Evolutionary conservation across 2,329 filamentous ascomycete genomes (phyloP), one percentile per base, ranked within the genome.

Genomic region (Fusarium burgessii): DNA sequence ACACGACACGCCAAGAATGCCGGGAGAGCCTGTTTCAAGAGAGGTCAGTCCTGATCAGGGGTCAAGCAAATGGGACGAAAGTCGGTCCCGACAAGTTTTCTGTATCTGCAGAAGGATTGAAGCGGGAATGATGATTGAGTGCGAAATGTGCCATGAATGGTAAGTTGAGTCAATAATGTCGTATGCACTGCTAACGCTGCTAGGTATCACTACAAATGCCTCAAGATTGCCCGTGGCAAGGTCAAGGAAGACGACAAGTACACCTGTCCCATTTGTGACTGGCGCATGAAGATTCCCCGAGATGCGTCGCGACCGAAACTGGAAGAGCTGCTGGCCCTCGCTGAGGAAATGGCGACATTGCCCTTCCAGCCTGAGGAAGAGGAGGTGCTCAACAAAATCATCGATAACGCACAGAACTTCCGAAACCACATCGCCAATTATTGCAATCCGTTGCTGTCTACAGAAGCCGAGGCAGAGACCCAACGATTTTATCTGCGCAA

Each of bases 111-210:
- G 96, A 65, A 93, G 91, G 70, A 89, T 94, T 10, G 96, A 99
- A 81, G 94, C 95, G 40, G 96, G 96, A 55, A 97, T 98, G 92
- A 99, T 99, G 96, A 98, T 99, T 76, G 96, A 99, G 82, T 99
- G 96, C 79, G 96, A 98, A 79, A 86, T 98, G 41, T 99, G 96
- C 81, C 95, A 98, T 77, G 96, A 99, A 84, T 99, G 96, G 96
- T 95, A 80, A 84, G 90, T 84, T 18, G 11, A 23, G 11, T 11
- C 13, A 4, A 50, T 2, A 13, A 46, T 17, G 12, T 9, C 7
- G 2, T 17, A 14, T 27, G 49, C 18, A 46, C 47, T 56, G 38
- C 62, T 64, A 40, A 74, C 57, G 32, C 38, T 13, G 29, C 12
- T 67, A 95, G 92, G 93, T 99, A 99, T 78, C 96, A 99, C 77